Evolutionary conservation across 1,284 basidiomycete species (phyloP), one percentile per base, ranked within the genome.

Genomic region (Bjerkandera adusta): DNA sequence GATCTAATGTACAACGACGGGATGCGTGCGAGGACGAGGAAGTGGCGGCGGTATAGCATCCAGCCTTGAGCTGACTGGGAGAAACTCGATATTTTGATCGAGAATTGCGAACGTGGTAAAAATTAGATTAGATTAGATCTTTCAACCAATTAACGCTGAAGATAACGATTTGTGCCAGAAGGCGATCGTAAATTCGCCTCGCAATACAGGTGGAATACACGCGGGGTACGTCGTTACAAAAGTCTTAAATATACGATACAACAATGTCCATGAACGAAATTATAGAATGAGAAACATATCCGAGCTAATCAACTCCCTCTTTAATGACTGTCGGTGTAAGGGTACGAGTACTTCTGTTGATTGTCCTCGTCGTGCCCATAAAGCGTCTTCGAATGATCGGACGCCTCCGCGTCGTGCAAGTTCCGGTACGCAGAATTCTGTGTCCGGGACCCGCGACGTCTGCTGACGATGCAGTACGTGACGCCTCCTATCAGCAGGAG

Each of bases 301-400:
- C n/a, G n/a, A n/a, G n/a, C n/a, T n/a, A n/a, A n/a, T n/a, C n/a
- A n/a, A n/a, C n/a, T n/a, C n/a, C n/a, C n/a, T n/a, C n/a, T n/a
- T n/a, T n/a, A n/a, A n/a, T n/a, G n/a, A n/a, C n/a, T n/a, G n/a
- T n/a, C n/a, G n/a, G n/a, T n/a, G 52, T 62, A 62, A 11, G 60
- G 60, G 36, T 61, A 57, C 3, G 57, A 37, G 43, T 61, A 61
- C 44, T 50, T 55, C 15, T 51, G 45, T 30, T 27, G 13, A 30
- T 13, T 6, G 20, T 49, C 50, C 41, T 59, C 60, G 38, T 62
- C 59, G 29, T 56, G 55, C 25, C 57, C 59, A 43, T 62, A 59
- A 21, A 62, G 48, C 16, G 57, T 22, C 39, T 43, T 34, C 48
- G 53, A 36, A 10, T 48, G 15, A 22, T 44, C 54, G 20, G 33